A percentile compares a stretch with the other conserved stretches of the same genome.
Conservation (phyloP, 805 yeast species). For the Metschnikowia similis region DNA sequence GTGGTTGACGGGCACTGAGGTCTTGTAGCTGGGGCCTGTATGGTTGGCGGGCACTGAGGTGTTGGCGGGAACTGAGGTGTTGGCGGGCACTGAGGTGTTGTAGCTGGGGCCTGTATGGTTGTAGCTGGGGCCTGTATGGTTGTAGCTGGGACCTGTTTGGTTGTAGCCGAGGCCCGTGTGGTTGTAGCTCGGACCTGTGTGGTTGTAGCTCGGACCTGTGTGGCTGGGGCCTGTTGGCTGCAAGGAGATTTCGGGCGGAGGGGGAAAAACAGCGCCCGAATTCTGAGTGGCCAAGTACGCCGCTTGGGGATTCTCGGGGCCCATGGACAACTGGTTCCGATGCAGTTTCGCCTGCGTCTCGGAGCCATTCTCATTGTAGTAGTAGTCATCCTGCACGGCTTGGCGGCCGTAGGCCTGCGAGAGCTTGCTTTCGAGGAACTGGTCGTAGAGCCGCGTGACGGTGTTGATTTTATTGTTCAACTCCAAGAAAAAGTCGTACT, state of each 20-base stretch:
- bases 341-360: too few species aligned
- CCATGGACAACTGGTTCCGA: neutral
- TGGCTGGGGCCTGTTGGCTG: neutral
- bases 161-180: too few species aligned
- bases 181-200: too few species aligned
- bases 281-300: neutral
- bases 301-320: neutral
- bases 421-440: conserved; percentile 54
- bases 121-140: too few species aligned
- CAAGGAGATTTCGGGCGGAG: neutral
- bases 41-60: neutral
- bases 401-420: conserved; percentile 35
- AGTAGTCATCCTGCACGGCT: conserved; percentile 1
- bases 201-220: too few species aligned
- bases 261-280: neutral
- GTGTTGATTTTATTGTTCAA: conserved; percentile 76
- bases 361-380: neutral
- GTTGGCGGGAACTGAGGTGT: neutral
- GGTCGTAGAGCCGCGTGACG: conserved; percentile 72
- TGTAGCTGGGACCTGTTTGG: too few species aligned
- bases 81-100: neutral
- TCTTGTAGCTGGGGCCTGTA: too few species aligned
- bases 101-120: too few species aligned
- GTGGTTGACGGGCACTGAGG: neutral
- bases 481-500: conserved; percentile 63